Evolutionary conservation across 208 protist species (phyloP).

Genomic region (Trichomonas tenax): DNA sequence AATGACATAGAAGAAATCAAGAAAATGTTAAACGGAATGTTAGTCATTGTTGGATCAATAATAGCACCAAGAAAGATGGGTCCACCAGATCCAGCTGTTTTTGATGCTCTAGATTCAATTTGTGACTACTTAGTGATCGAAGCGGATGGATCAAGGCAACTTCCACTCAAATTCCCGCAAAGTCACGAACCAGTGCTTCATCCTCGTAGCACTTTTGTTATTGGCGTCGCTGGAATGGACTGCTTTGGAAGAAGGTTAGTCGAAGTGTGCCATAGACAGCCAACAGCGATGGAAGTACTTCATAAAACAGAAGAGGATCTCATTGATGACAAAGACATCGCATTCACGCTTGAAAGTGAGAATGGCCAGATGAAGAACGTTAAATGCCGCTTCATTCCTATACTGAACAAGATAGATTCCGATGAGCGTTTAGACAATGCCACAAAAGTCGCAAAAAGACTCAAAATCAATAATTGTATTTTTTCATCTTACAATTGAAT

Average conservation of each 20-base stretch:
- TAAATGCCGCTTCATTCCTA: background rate
- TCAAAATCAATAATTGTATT: background rate
- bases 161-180: background rate
- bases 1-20: background rate
- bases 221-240: background rate
- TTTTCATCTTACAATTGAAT: background rate
- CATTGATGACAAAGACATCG: background rate
- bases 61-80: background rate
- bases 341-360: background rate
- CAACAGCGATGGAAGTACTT: background rate
- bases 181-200: background rate
- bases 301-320: background rate
- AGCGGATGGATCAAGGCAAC: background rate
- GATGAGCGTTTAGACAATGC: background rate
- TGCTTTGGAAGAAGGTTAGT: background rate
- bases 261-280: background rate
- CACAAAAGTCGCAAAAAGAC: background rate
- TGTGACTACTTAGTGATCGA: background rate
- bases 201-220: background rate
- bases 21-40: background rate
- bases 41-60: background rate
- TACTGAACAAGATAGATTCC: background rate
- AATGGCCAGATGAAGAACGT: background rate
- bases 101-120: background rate
- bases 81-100: background rate